These are phyloP conservation scores for Colletotrichum sojae DNA, from an alignment of 2,329 filamentous ascomycete genomes.

Conservation along the genomic window DNA sequence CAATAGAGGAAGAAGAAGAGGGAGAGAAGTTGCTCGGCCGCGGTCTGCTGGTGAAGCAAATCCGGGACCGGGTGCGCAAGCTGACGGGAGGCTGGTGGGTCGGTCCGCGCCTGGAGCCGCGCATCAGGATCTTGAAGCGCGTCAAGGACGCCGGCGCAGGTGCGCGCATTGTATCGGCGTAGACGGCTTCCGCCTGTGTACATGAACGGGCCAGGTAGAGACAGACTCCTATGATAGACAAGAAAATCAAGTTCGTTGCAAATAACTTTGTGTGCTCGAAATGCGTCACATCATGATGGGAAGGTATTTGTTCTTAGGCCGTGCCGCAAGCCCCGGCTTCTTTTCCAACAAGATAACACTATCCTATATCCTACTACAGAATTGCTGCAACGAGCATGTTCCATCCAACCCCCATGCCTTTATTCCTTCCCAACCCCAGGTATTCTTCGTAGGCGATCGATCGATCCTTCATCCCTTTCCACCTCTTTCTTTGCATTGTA, in stretches of 20 bases:
- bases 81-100: slow-evolving; percentile 75
- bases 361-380: slow-evolving; percentile 35
- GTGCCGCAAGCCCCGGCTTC: slow-evolving; percentile 21
- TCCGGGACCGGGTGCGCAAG: slow-evolving; percentile 59
- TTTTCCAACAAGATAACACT: slow-evolving; percentile 28
- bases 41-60: slow-evolving; percentile 55
- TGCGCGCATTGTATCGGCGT: slow-evolving; percentile 30
- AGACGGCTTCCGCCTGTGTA: not conserved
- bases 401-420: not conserved
- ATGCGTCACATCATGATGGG: too few species aligned
- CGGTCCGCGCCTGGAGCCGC: slow-evolving; percentile 72
- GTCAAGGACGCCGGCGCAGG: slow-evolving; percentile 41
- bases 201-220: too few species aligned
- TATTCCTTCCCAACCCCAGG: not conserved
- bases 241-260: too few species aligned
- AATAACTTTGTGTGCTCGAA: too few species aligned
- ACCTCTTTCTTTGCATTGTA: not conserved
- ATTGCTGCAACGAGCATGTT: not conserved
- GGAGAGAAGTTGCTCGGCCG: slow-evolving; percentile 58
- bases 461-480: not conserved
- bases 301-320: not conserved
- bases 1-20: slow-evolving; percentile 33
- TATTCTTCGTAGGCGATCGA: not conserved
- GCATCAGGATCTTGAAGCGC: slow-evolving; percentile 64
- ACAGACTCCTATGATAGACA: too few species aligned